Evolutionary conservation across 1,284 basidiomycete species (phyloP), one percentile per base, ranked within the genome.

Genomic region (Fomitiporia mediterranea): DNA sequence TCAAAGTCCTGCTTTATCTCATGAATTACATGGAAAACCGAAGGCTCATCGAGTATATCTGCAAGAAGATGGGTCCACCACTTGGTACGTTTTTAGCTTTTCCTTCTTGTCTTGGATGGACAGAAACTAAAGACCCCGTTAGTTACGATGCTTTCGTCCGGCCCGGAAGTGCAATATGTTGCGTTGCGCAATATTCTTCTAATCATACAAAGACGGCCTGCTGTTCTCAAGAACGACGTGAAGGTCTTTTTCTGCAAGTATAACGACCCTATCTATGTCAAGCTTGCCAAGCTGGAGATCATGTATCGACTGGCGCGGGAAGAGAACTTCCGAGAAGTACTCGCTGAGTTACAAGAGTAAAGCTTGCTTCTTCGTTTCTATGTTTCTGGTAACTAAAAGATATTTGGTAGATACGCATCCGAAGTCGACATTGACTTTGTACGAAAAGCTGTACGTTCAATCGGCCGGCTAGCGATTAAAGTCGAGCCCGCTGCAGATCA

Each of bases 241-340:
- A 91, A 94, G 62, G 94, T 98, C 19, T 99, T 99, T 74, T 99
- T 99, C 74, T 98, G 95, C 86, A 99, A 98, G 72, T 99, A 99
- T 73, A 99, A 98, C 68, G 97, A 99, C 68, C 97, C 97, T 1
- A 94, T 97, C 61, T 99, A 99, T 70, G 94, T 99, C 72, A 99
- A 99, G 70, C 81, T 99, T 35, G 95, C 95, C 53, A 99, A 99
- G 68, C 78, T 99, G 56, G 97, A 99, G 70, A 98, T 99, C 66
- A 98, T 99, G 87, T 97, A 98, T 69, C 84, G 97, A 15, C 78
- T 99, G 23, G 92, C 94, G 11, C 85, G 88, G 47, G 88, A 94
- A 62, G 86, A 91, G 67, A 99, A 98, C 68, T 91, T 91, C 32
- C 81, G 81, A 63, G 93, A 97, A 63, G 91, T 99, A 3, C 74